Conservation (phyloP, 495 filamentous ascomycete genomes). For the Hypoxylon rickii region DNA sequence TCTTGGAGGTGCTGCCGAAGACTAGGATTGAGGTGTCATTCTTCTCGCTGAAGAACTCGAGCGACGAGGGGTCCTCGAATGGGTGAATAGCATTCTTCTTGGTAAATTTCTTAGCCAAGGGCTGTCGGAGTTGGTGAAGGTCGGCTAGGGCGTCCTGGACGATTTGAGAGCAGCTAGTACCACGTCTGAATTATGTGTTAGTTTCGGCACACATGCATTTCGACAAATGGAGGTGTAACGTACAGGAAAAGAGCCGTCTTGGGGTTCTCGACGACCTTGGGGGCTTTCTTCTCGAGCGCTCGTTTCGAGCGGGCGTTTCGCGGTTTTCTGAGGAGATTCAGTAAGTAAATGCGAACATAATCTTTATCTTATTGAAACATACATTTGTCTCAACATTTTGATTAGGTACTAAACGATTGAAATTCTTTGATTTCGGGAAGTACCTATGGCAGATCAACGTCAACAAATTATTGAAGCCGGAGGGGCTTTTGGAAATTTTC, state of each 20-base stretch:
- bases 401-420: conserved; percentile 2
- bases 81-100: conserved; percentile 95
- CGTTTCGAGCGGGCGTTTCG: conserved; percentile 93
- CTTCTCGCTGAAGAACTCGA: conserved; percentile 94
- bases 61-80: conserved; percentile 83
- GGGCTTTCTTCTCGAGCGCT: conserved; percentile 84
- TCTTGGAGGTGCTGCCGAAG: conserved; percentile 85
- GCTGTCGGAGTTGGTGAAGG: conserved; percentile 78
- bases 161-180: conserved; percentile 76
- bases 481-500: conserved; percentile 32
- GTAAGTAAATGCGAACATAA: conserved; percentile 1
- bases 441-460: not conserved
- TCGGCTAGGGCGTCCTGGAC: conserved; percentile 80
- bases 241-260: conserved; percentile 82
- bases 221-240: not conserved
- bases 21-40: conserved; percentile 83
- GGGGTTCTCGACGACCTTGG: conserved; percentile 85
- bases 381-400: conserved; percentile 33
- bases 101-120: conserved; percentile 80
- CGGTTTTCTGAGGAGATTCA: conserved; percentile 67
- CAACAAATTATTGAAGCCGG: conserved; percentile 5
- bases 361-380: not conserved
- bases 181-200: conserved; percentile 50
- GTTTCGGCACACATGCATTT: not conserved
- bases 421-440: not conserved